Percentiles rank a stretch among this genome's conserved stretches.
Evolutionary conservation across 2,329 filamentous ascomycete genomes (phyloP).

Genomic region (Colletotrichum gigasporum): DNA sequence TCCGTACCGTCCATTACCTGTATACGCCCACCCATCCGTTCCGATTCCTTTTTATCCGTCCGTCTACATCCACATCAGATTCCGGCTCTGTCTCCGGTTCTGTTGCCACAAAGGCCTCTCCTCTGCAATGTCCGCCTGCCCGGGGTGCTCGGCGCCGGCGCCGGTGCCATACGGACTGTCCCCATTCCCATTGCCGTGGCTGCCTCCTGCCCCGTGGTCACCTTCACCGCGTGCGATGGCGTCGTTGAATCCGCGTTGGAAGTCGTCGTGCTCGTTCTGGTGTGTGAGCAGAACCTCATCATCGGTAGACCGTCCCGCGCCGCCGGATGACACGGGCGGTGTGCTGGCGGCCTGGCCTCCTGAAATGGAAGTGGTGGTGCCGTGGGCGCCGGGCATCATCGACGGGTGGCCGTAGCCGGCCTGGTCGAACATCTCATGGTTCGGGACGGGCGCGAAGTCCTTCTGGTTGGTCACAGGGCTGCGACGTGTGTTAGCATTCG

Average conservation of each 20-base stretch:
- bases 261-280: conserved; percentile 52
- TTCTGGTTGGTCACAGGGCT: conserved; percentile 43
- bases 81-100: conserved; percentile 58
- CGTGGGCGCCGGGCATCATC: conserved; percentile 29
- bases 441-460: conserved; percentile 37
- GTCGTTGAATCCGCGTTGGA: conserved; percentile 52
- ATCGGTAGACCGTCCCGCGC: conserved; percentile 38
- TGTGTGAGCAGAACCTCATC: conserved; percentile 53
- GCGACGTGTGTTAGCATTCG: conserved; percentile 34
- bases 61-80: conserved; percentile 57
- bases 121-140: conserved; percentile 32
- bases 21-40: not conserved
- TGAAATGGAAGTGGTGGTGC: conserved; percentile 30
- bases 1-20: too few relatives aligned
- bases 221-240: conserved; percentile 50
- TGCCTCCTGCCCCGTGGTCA: conserved; percentile 40
- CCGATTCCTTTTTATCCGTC: not conserved
- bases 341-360: conserved; percentile 17
- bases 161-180: conserved; percentile 13
- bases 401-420: conserved; percentile 27
- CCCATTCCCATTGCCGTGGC: conserved; percentile 24
- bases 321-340: not conserved
- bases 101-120: conserved; percentile 63
- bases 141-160: not conserved
- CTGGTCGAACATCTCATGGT: conserved; percentile 28